These are phyloP conservation scores for Venturia nashicola DNA, from an alignment of 2,329 filamentous ascomycete genomes.

Conservation along the genomic window DNA sequence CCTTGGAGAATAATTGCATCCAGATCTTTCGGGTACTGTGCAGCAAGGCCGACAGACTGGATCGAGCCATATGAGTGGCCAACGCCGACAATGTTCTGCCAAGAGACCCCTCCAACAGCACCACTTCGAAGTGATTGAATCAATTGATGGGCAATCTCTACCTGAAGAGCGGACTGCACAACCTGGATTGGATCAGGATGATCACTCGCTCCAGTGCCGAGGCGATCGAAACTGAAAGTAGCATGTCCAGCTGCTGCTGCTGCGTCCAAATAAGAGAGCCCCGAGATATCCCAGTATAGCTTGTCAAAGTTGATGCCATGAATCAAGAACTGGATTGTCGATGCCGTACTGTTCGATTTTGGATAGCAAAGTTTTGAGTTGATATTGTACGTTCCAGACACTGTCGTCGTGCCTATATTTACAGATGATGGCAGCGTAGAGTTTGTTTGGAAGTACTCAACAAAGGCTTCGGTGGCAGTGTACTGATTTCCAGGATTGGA, in stretches of 20 bases:
- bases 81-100: conserved; percentile 26
- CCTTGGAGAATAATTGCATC: conserved; percentile 50
- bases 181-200: conserved; percentile 26
- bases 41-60: conserved; percentile 44
- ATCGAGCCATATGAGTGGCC: conserved; percentile 35
- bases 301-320: conserved; percentile 45
- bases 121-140: conserved; percentile 19
- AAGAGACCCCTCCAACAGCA: conserved; percentile 17
- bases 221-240: conserved; percentile 31
- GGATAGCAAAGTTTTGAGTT: conserved; percentile 51
- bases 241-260: conserved; percentile 26
- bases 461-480: background rate
- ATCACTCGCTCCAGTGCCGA: conserved; percentile 25
- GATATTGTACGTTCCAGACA: conserved; percentile 44
- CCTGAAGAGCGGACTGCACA: conserved; percentile 26
- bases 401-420: conserved; percentile 11
- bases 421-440: background rate
- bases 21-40: conserved; percentile 38
- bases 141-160: conserved; percentile 25
- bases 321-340: conserved; percentile 34
- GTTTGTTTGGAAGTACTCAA: background rate
- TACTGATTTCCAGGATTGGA: background rate
- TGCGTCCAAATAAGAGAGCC: conserved; percentile 43
- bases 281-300: conserved; percentile 19
- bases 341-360: conserved; percentile 12